phyloP scores from a whole-genome alignment of 345 rosid species.

The Eutrema heterophyllum region DNA sequence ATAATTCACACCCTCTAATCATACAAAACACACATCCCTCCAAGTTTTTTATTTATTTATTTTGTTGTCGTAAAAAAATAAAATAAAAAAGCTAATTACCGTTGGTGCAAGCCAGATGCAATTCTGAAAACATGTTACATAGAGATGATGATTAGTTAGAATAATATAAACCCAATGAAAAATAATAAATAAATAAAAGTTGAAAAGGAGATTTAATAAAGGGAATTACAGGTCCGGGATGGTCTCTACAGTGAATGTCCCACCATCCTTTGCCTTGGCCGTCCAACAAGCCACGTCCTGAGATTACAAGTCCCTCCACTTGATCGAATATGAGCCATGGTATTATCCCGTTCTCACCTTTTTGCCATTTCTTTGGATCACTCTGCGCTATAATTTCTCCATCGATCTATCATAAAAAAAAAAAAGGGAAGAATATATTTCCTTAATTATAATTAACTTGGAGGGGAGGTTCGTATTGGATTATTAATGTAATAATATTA shows the following conservation, averaged over 20 bases:
- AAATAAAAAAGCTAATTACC: background rate
- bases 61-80: background rate
- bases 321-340: slow-evolving; percentile 31
- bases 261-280: slow-evolving; percentile 44
- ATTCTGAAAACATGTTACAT: slow-evolving; percentile 3
- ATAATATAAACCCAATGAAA: background rate
- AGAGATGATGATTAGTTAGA: background rate
- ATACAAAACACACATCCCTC: background rate
- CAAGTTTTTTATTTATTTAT: background rate
- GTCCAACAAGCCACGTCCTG: slow-evolving; percentile 33
- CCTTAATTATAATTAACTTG: background rate
- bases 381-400: slow-evolving; percentile 28
- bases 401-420: slow-evolving; percentile 5
- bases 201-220: background rate
- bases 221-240: slow-evolving; percentile 11
- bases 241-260: slow-evolving; percentile 32
- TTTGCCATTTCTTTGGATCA: slow-evolving; percentile 20
- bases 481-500: background rate
- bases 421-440: too few relatives aligned
- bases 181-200: too few relatives aligned
- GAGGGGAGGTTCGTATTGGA: background rate
- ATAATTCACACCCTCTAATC: background rate
- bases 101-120: slow-evolving; percentile 29
- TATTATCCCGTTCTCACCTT: background rate
- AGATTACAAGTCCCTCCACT: slow-evolving; percentile 26